Evolutionary conservation across 345 rosid species (phyloP), one percentile per base, ranked within the genome.

Genomic region (Moringa oleifera): DNA sequence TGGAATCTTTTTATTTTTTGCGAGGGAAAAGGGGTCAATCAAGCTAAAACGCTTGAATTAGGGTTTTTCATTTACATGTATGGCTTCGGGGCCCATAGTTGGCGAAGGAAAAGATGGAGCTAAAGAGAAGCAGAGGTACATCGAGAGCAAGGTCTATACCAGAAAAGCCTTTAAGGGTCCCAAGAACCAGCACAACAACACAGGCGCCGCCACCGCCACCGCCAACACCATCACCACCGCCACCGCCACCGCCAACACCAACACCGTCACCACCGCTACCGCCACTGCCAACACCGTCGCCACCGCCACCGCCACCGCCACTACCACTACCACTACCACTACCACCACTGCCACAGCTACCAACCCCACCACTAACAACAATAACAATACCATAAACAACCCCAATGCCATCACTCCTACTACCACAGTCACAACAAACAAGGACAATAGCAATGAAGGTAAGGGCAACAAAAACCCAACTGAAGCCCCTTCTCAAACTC

Each of bases 1-100:
- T 20, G 18, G 53, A 20, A n/a, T 66, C 61, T 63, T 36, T 55
- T 28, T 6, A 57, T 19, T 46, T 25, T 31, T 18, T 51, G 13
- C 50, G 36, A 15, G 55, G 22, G 10, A 65, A 73, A 33, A 6
- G 46, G 22, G 13, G 41, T 59, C 1, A 51, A 63, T 66, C 59
- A 51, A 67, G 72, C 22, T 49, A 58, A 65, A 51, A 53, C 25
- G 11, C 51, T 23, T 36, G 20, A 68, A 59, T 72, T 79, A 70
- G 83, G 86, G 87, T 77, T 85, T 75, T 73, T 59, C 41, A 64
- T 73, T 66, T 86, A 73, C 79, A 78, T 88, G 97, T 76, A 94
- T 90, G 99, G 99, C 96, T 80, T 94, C 97, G 65, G 96, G 79
- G 87, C 79, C 86, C 71, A 74, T 75, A 68, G 86, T 72, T 51